Base-by-base conservation (phyloP, 1,284 basidiomycete species). In the Filobasidium uniguttulatum region DNA sequence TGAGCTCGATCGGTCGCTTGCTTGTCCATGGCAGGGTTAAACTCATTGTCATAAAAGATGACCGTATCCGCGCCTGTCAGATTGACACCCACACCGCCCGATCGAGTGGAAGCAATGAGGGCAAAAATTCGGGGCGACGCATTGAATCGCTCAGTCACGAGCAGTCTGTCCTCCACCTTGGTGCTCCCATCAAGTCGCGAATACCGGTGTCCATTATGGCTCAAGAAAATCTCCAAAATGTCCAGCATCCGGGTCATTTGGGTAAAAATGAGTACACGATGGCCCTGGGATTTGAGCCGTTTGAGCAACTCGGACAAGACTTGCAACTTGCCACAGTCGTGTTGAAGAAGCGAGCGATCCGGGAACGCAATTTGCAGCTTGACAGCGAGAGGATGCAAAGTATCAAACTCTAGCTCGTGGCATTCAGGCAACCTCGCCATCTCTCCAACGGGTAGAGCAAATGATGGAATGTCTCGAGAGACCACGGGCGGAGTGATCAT, bases 221-320 rank as follows among this genome's bases (percentile, higher is more conserved):
- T 93, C 53, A 97, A 75, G 70, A 93, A 96, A 31, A 82, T 81
- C 64, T 97, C 93, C 45, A 97, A 75, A 50, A 97, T 91, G 66
- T 97, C 91, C 49, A 97, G 75, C 31, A 97, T 84, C 52, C 78
- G 77, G 20, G 91, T 96, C 91, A 97, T 97, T 63, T 97, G 91
- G 0, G 91, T 97, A 67, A 97, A 97, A 59, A 97, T 93, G 44
- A 97, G 75, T 20, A 88, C 77, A 1, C 91, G 83, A 63, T 96
- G 90, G 0, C 88, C 87, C 2, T 79, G 86, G 0, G 79, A 79
- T 62, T 91, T 89, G 63, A 82, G 83, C 61, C 85, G 79, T 20
- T 87, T 80, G 37, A 97, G 75, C 28, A 97, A 74, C 22, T 73
- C 71, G 28, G 81, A 78, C 3, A 97, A 78, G 56, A 83, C 77